These are phyloP conservation scores for Plasmopara viticola DNA, from an alignment of 352 stramenopile genomes.

Conservation along the genomic window DNA sequence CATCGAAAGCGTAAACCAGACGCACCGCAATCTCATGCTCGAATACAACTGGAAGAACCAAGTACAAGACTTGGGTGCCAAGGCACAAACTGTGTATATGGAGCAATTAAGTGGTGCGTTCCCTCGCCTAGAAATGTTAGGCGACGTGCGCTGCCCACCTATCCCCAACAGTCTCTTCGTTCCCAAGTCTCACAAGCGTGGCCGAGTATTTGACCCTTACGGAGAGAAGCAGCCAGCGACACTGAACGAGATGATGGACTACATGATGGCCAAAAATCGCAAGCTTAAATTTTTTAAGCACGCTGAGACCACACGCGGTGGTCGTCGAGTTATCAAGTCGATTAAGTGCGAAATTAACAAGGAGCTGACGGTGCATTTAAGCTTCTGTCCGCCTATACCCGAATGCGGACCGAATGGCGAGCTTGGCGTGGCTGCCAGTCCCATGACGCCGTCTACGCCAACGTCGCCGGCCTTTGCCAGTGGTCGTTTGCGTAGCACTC, in stretches of 20 bases:
- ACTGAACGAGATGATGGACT: constrained; percentile 88
- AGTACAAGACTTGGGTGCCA: constrained; percentile 80
- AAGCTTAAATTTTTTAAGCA: constrained; percentile 89
- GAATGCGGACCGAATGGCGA: constrained; percentile 78
- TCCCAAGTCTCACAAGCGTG: constrained; percentile 77
- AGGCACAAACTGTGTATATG: constrained; percentile 76
- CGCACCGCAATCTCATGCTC: constrained; percentile 84
- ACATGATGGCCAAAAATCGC: constrained; percentile 83
- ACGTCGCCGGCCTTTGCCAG: constrained; percentile 70
- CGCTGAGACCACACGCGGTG: constrained; percentile 73
- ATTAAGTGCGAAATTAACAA: constrained; percentile 86
- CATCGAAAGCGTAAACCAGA: constrained; percentile 78
- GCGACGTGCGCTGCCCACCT: constrained; percentile 69
- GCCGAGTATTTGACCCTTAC: constrained; percentile 75
- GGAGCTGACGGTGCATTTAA: constrained; percentile 76
- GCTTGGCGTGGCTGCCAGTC: constrained; percentile 68
- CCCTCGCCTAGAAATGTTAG: constrained; percentile 76
- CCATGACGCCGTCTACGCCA: constrained; percentile 82
- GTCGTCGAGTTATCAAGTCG: constrained; percentile 80
- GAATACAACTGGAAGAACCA: constrained; percentile 89
- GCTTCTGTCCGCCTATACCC: constrained; percentile 73
- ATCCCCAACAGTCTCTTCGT: constrained; percentile 64
- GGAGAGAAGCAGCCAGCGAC: constrained; percentile 79
- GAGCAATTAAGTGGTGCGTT: constrained; percentile 66
- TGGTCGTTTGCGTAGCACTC: constrained; percentile 62